These are phyloP conservation scores for Acanthamoeba sp. DNA, from an alignment of 208 protist species.

Conservation along the genomic window DNA sequence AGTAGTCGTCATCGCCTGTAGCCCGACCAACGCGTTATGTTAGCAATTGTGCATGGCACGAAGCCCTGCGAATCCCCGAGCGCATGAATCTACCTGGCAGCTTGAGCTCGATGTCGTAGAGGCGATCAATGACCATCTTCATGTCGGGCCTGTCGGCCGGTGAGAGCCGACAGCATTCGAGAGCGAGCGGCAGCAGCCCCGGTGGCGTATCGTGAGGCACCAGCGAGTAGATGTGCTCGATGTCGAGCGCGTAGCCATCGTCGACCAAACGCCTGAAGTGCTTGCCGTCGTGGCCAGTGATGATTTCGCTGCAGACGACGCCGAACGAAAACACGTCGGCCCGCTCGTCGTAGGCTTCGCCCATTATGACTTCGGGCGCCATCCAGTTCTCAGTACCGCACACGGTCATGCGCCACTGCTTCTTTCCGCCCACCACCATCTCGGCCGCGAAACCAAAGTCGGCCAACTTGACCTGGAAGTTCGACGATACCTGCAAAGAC, in stretches of 20 bases:
- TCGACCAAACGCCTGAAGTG: neutral
- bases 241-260: conserved; percentile 51
- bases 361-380: conserved; percentile 52
- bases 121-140: neutral
- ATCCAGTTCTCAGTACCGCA: conserved; percentile 58
- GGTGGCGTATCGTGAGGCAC: conserved; percentile 39
- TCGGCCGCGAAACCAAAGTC: conserved; percentile 49
- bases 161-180: conserved; percentile 20
- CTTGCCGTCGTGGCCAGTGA: conserved; percentile 49
- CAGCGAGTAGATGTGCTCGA: conserved; percentile 52
- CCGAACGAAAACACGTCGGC: conserved; percentile 57
- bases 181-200: neutral
- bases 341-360: conserved; percentile 47
- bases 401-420: conserved; percentile 67
- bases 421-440: conserved; percentile 13
- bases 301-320: conserved; percentile 59
- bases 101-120: neutral
- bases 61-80: too few relatives aligned
- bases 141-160: conserved; percentile 21
- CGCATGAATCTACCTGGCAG: conserved; percentile 23
- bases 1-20: neutral
- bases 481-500: conserved; percentile 7
- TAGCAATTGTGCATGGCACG: too few relatives aligned
- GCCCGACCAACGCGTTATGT: neutral
- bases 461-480: conserved; percentile 28